Conservation (phyloP, 805 yeast species). For the Yarrowia sp. region DNA sequence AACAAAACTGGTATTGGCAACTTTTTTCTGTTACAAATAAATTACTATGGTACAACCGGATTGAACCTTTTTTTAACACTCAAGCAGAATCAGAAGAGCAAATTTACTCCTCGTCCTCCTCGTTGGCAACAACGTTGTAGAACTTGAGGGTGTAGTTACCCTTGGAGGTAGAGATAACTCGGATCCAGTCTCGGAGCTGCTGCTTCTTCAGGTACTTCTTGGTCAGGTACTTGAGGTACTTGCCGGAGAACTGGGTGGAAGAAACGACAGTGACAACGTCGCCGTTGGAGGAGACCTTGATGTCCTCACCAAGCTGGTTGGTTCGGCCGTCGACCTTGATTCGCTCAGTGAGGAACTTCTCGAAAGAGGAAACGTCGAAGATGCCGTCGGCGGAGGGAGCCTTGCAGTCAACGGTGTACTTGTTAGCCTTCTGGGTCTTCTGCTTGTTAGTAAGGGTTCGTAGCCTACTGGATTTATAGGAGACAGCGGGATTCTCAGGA, state of each 20-base stretch:
- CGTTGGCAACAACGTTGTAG: constrained; percentile 27
- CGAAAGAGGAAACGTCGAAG: constrained; percentile 96
- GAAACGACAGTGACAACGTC: constrained; percentile 98
- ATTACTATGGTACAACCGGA: constrained; percentile 25
- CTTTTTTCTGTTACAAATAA: constrained; percentile 22
- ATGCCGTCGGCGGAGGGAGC: constrained; percentile 80
- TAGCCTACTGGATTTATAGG: constrained; percentile 27
- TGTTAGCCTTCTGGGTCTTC: constrained; percentile 27
- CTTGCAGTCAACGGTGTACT: constrained; percentile 52
- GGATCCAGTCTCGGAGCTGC: constrained; percentile 65
- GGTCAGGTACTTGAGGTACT: constrained; percentile 99
- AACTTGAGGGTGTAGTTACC: constrained; percentile 62
- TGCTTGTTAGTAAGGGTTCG: constrained; percentile 19
- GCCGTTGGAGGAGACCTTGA: constrained; percentile 91
- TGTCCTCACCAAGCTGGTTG: constrained; percentile 95
- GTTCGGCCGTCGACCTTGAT: constrained; percentile 96
- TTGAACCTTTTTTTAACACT: constrained; percentile 20
- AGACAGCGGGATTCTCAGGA: constrained; percentile 8
- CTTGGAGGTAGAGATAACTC: constrained; percentile 84
- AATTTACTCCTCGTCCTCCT: constrained; percentile 26
- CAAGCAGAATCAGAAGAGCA: constrained; percentile 6
- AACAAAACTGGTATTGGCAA: no score
- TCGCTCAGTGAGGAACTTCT: constrained; percentile 97
- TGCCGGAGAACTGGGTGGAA: constrained; percentile 99
- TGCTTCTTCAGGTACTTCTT: constrained; percentile 94